Conservation (phyloP, 2,329 filamentous ascomycete genomes). For the Sarocladium brachiariae region DNA sequence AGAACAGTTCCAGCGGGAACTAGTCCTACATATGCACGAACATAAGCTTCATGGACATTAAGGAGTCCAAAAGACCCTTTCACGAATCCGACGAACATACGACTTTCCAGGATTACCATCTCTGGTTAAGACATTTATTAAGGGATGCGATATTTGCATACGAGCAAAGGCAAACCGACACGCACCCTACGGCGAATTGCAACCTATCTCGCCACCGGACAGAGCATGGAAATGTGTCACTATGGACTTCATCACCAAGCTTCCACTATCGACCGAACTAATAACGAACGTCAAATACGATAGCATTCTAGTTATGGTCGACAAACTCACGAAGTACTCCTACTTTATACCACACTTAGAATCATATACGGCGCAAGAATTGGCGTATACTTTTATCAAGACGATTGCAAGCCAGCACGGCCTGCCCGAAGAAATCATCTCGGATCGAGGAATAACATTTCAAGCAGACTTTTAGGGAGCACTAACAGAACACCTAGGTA, state of each 20-base stretch:
- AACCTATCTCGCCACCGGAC: constrained; percentile 10
- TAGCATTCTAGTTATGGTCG: background rate
- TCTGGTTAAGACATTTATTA: background rate
- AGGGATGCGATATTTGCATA: background rate
- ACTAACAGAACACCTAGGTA: background rate
- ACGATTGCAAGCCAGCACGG: background rate
- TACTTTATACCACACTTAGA: background rate
- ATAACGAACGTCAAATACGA: background rate
- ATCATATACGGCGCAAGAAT: background rate
- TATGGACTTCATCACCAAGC: background rate
- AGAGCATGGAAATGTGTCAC: constrained; percentile 10
- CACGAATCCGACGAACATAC: background rate
- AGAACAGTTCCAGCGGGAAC: background rate
- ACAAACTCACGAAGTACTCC: background rate
- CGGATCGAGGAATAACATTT: background rate
- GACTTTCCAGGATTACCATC: background rate
- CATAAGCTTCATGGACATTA: background rate
- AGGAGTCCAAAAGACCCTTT: background rate
- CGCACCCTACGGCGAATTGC: constrained; percentile 12
- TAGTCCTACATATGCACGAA: background rate
- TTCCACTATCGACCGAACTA: background rate
- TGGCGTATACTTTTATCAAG: background rate
- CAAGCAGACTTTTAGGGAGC: background rate
- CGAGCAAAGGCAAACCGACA: constrained; percentile 11
- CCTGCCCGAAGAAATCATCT: background rate